Conservation (phyloP, 2,329 filamentous ascomycete species). For the Pseudopithomyces chartarum region DNA sequence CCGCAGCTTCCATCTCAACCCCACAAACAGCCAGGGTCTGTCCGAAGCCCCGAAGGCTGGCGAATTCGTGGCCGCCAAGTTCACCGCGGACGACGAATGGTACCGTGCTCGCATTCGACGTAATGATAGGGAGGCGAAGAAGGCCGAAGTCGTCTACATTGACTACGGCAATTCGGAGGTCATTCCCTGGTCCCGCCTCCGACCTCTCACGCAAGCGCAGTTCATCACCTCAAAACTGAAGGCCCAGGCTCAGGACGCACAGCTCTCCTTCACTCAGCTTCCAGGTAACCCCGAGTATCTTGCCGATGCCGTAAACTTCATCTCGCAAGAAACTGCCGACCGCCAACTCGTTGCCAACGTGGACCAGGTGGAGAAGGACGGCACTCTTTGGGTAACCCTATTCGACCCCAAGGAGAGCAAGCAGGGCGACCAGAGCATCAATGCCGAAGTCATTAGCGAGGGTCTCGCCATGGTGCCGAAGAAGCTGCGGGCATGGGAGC, state of each 20-base stretch:
- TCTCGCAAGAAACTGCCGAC: slow-evolving; percentile 74
- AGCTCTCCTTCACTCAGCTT: slow-evolving; percentile 86
- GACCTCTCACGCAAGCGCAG: slow-evolving; percentile 76
- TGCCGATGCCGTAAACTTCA: slow-evolving; percentile 74
- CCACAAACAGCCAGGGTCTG: slow-evolving; percentile 76
- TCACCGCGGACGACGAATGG: slow-evolving; percentile 88
- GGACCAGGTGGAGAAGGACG: slow-evolving; percentile 82
- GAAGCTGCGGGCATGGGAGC: slow-evolving; percentile 92
- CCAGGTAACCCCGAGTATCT: slow-evolving; percentile 84
- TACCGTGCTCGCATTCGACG: slow-evolving; percentile 90
- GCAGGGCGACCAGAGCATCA: slow-evolving; percentile 77
- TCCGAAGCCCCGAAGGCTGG: slow-evolving; percentile 82
- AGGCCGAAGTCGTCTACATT: slow-evolving; percentile 89
- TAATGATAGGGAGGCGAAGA: slow-evolving; percentile 86
- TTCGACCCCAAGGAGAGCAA: slow-evolving; percentile 73
- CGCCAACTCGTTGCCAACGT: slow-evolving; percentile 87
- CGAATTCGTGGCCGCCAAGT: slow-evolving; percentile 88
- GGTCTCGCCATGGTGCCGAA: slow-evolving; percentile 89
- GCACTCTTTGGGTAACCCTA: slow-evolving; percentile 82
- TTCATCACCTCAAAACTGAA: slow-evolving; percentile 84
- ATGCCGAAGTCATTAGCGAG: slow-evolving; percentile 81
- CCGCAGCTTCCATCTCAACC: slow-evolving; percentile 85
- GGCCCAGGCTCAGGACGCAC: slow-evolving; percentile 84
- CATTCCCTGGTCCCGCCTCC: slow-evolving; percentile 81
- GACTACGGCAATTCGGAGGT: slow-evolving; percentile 96